Base-by-base conservation (phyloP, 305 asterid species). In the Fraxinus sp. region DNA sequence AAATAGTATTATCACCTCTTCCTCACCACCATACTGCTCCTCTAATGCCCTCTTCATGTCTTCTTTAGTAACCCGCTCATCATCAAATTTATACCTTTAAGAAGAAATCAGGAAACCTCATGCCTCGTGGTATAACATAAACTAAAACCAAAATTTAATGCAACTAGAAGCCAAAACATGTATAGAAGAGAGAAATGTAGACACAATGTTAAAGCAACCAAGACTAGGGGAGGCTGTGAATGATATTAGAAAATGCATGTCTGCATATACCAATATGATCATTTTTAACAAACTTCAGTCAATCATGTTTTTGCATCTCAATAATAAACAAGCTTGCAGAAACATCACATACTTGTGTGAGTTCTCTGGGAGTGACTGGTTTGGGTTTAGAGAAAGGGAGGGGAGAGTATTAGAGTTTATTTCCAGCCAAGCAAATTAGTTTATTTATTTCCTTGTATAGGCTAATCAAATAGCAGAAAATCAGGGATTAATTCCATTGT, bases 11-110 rank as follows among this genome's bases (percentile, higher is more conserved):
- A 43, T 36, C 80, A 90, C 92, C 89, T 90, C 91, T 84, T 90
- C 93, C 84, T 90, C 95, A 43, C 95, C 95, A 68, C 95, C 95
- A 86, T 87, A 92, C 88, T 90, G 93, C 87, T 92, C 93, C 82
- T 90, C 95, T 83, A 92, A 86, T 39, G 92, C 95, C 84, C 91
- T 88, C 87, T 90, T 92, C 77, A 84, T 64, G 82, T 88, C 95
- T 81, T 90, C 95, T 82, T 90, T 91, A 66, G 93, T 89, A 62
- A 91, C 95, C 83, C 92, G 86, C 81, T 91, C 95, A 89, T 91
- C 95, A 85, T 91, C 93, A 89, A 91, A 91, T 85, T 92, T 89
- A 81, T 86, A 90, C 95, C 95, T 90, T 83, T 78, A 66, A 35
- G 70, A 77, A 30, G 75, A 49, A 84, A 85, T 76, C 36, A 86